Percentiles rank a stretch among this genome's conserved stretches.
Conservation (phyloP, 805 yeast genomes). For the Candida berthetii region DNA sequence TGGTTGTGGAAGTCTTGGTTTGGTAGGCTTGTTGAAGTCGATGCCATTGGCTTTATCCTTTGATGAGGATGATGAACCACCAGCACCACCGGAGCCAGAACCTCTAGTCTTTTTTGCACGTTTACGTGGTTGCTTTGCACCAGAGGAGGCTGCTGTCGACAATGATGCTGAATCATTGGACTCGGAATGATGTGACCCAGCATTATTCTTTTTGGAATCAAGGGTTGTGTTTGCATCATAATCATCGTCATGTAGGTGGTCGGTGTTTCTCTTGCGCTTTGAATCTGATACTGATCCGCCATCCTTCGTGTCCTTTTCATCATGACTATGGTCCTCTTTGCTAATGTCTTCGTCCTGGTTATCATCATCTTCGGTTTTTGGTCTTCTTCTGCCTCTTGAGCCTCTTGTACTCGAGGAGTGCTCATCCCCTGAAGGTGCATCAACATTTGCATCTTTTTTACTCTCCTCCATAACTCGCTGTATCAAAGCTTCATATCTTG, state of each 20-base stretch:
- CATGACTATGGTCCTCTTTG: not conserved
- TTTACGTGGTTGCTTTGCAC: not conserved
- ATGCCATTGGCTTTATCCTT: slow-evolving; percentile 27
- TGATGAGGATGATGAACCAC: slow-evolving; percentile 8
- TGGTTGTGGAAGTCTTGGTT: slow-evolving; percentile 78
- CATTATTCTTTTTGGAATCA: slow-evolving; percentile 4
- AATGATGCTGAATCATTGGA: slow-evolving; percentile 12
- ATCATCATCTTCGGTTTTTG: not conserved
- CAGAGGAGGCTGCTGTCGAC: not conserved
- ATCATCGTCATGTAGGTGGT: not conserved
- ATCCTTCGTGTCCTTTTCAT: not conserved
- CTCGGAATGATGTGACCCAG: slow-evolving; percentile 8
- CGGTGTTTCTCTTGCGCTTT: not conserved
- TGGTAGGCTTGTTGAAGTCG: slow-evolving; percentile 63
- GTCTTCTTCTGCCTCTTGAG: slow-evolving; percentile 1
- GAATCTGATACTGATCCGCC: not conserved
- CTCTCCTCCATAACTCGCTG: slow-evolving; percentile 35
- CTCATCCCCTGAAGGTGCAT: not conserved
- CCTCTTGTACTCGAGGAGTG: slow-evolving; percentile 1
- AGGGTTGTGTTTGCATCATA: not conserved
- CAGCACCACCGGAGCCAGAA: slow-evolving; percentile 9
- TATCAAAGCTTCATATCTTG: slow-evolving; percentile 34
- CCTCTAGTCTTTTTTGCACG: slow-evolving; percentile 6
- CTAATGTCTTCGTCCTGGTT: slow-evolving; percentile 2
- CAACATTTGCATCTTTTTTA: slow-evolving; percentile 26